These are phyloP conservation scores for Pseudogymnoascus sp. DNA, from an alignment of 2,329 filamentous ascomycete species.

Conservation along the genomic window DNA sequence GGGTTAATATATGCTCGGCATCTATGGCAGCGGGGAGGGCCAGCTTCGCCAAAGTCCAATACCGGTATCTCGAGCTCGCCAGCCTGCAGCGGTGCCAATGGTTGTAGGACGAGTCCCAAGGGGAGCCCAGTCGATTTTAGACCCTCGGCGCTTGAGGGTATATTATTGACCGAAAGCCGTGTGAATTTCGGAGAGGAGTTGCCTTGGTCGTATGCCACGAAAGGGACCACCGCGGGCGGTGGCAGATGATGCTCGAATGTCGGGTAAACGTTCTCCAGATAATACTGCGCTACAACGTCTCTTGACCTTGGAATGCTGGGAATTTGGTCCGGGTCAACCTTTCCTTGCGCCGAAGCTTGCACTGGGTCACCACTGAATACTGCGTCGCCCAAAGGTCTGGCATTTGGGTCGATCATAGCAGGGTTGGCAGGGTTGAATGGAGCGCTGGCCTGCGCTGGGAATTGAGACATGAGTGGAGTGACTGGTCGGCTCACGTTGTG, in stretches of 20 bases:
- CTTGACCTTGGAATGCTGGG: slow-evolving; percentile 83
- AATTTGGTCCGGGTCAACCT: slow-evolving; percentile 85
- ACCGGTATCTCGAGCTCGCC: slow-evolving; percentile 86
- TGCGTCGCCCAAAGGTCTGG: slow-evolving; percentile 18
- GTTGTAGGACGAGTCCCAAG: slow-evolving; percentile 81
- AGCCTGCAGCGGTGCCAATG: slow-evolving; percentile 71
- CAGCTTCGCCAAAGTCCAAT: slow-evolving; percentile 85
- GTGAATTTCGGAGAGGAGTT: slow-evolving; percentile 94
- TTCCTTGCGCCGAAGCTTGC: slow-evolving; percentile 58
- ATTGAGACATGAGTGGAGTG: slow-evolving; percentile 46
- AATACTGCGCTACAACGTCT: slow-evolving; percentile 76
- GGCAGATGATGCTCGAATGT: slow-evolving; percentile 93
- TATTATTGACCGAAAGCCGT: slow-evolving; percentile 86
- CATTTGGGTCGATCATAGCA: slow-evolving; percentile 28
- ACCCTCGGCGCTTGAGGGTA: slow-evolving; percentile 75
- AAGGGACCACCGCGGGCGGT: slow-evolving; percentile 79
- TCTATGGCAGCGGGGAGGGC: slow-evolving; percentile 83
- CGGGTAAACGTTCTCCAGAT: slow-evolving; percentile 80
- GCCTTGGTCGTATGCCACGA: slow-evolving; percentile 91
- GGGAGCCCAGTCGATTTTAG: slow-evolving; percentile 75
- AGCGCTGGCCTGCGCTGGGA: slow-evolving; percentile 51
- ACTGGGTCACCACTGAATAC: slow-evolving; percentile 40
- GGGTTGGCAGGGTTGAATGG: slow-evolving; percentile 41
- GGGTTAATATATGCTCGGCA: slow-evolving; percentile 97
- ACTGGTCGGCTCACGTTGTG: slow-evolving; percentile 41